phyloP scores from a whole-genome alignment of 768 basidiomycete species.

The Naganishia vaughanmartiniae region DNA sequence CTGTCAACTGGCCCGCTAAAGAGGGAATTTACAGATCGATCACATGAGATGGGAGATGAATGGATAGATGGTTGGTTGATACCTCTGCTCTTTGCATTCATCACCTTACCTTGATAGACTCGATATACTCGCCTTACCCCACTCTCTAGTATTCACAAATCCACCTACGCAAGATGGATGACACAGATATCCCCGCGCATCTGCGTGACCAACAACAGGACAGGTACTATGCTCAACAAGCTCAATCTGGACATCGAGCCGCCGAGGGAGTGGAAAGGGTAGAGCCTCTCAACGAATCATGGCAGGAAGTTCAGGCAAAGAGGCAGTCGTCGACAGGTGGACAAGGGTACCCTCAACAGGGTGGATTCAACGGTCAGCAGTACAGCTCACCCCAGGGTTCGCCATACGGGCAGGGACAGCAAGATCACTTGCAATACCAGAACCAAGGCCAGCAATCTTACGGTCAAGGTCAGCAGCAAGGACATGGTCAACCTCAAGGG shows the following conservation, averaged over 20 bases:
- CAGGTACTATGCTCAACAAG: conserved; percentile 11
- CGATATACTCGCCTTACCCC: background rate
- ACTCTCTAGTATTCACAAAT: background rate
- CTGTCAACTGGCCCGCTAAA: no score
- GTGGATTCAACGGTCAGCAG: background rate
- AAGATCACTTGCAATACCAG: conserved; percentile 9
- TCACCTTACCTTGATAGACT: background rate
- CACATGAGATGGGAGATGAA: no score
- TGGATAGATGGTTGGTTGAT: background rate
- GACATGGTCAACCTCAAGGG: background rate
- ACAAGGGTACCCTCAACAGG: background rate
- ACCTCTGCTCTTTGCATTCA: background rate
- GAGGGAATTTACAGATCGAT: no score
- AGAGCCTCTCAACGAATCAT: conserved; percentile 16
- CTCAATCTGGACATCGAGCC: background rate
- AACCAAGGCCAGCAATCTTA: conserved; percentile 2
- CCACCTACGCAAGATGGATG: conserved; percentile 17
- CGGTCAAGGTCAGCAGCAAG: conserved; percentile 7
- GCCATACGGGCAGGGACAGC: conserved; percentile 7
- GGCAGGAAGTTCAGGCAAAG: conserved; percentile 1
- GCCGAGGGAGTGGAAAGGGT: conserved; percentile 23
- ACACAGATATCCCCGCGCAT: conserved; percentile 25
- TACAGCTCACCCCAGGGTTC: background rate
- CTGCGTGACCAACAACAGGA: conserved; percentile 7
- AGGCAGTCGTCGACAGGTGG: background rate